phyloP scores from a whole-genome alignment of 75 land plant genomes.

The Pinus tabuliformis region DNA sequence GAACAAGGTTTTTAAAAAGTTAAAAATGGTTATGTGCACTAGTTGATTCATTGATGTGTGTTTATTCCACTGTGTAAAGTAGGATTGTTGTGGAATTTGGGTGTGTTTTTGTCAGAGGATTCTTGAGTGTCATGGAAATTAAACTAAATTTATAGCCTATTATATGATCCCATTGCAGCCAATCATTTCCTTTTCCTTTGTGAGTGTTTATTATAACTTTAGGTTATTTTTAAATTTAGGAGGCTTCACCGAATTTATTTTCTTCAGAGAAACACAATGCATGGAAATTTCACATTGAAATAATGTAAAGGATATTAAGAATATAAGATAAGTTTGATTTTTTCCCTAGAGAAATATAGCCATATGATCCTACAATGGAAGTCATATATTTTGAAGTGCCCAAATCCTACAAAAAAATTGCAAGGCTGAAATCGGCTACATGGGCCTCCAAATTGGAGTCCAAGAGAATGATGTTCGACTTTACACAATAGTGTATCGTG shows the following conservation, averaged over 20 bases:
- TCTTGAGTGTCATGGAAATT: too few relatives aligned
- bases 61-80: too few relatives aligned
- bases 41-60: too few relatives aligned
- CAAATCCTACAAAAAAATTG: constrained; percentile 27
- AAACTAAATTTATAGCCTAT: too few relatives aligned
- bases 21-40: too few relatives aligned
- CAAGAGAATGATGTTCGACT: constrained; percentile 33
- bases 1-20: too few relatives aligned
- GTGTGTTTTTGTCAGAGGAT: too few relatives aligned
- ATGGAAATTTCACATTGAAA: not conserved
- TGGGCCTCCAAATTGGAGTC: constrained; percentile 28
- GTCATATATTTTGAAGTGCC: constrained; percentile 26
- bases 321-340: not conserved
- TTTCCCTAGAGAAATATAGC: not conserved
- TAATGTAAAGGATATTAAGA: not conserved
- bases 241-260: not conserved
- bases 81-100: too few relatives aligned
- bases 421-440: constrained; percentile 32
- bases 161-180: too few relatives aligned
- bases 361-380: constrained; percentile 27
- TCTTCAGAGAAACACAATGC: not conserved
- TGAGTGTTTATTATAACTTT: too few relatives aligned
- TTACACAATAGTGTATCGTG: constrained; percentile 26
- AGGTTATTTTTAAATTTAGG: too few relatives aligned
- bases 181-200: too few relatives aligned